A percentile compares a stretch with the other conserved stretches of the same genome.
Evolutionary conservation across 306 rosid species (phyloP).

Genomic region (Ormosia semicastrata): DNA sequence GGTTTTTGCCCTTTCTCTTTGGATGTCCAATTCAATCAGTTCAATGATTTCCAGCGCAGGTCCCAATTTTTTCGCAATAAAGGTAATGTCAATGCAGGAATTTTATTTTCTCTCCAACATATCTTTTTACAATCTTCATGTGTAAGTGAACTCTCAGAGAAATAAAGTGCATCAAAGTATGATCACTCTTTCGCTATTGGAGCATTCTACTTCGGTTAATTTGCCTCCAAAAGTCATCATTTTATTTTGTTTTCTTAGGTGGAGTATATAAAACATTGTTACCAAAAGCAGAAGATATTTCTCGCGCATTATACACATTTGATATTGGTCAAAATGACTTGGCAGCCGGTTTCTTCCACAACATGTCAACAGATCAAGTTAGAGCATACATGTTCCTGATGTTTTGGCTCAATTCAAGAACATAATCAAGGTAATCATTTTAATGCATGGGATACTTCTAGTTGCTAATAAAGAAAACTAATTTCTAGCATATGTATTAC

Average conservation of each 20-base stretch:
- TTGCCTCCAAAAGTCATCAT: neutral
- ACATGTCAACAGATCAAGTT: constrained; percentile 56
- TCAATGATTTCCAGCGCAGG: constrained; percentile 61
- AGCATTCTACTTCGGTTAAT: neutral
- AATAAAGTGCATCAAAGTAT: neutral
- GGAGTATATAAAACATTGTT: constrained; percentile 42
- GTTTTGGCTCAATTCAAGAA: constrained; percentile 41
- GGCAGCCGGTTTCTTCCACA: constrained; percentile 62
- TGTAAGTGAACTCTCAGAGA: neutral
- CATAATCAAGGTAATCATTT: constrained; percentile 32
- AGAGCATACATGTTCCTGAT: constrained; percentile 55
- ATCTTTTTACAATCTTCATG: neutral
- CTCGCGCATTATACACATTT: constrained; percentile 63
- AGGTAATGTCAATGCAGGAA: constrained; percentile 37
- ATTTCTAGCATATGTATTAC: neutral
- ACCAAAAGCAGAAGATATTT: constrained; percentile 53
- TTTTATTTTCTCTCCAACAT: neutral
- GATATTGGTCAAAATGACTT: constrained; percentile 86
- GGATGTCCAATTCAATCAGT: constrained; percentile 62
- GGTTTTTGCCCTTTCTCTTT: constrained; percentile 76
- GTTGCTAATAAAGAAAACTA: neutral
- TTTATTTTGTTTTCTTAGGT: constrained; percentile 28
- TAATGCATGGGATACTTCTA: neutral
- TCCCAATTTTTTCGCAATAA: constrained; percentile 41
- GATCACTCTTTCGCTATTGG: too few species aligned